phyloP scores from a whole-genome alignment of 345 rosid species.

The Hibiscus trionum region DNA sequence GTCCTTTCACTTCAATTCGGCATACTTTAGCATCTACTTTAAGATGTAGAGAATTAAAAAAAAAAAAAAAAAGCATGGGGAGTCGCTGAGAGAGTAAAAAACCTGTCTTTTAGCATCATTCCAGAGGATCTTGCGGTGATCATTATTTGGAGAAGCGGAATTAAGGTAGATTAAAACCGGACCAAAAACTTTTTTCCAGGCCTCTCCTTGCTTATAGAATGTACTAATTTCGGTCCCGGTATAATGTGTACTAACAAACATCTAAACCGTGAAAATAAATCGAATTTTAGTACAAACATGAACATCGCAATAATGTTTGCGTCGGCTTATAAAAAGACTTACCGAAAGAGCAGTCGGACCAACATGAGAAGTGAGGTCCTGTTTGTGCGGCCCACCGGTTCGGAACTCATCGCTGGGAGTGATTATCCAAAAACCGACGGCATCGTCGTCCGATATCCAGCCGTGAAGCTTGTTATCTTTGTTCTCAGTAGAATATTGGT shows the following conservation, averaged over 20 bases:
- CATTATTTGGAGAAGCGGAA: conserved; percentile 22
- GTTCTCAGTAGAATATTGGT: conserved; percentile 57
- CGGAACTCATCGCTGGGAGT: conserved; percentile 67
- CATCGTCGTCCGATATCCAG: conserved; percentile 41
- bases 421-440: conserved; percentile 84
- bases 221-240: conserved; percentile 55
- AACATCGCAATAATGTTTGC: neutral
- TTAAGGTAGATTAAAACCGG: conserved; percentile 73
- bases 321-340: conserved; percentile 2
- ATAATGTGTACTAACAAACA: conserved; percentile 85
- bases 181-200: conserved; percentile 84
- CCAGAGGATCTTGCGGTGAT: conserved; percentile 36
- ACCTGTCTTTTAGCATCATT: conserved; percentile 77
- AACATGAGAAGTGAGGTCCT: conserved; percentile 79
- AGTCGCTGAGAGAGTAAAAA: neutral
- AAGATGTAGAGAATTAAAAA: neutral
- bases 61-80: too few relatives aligned
- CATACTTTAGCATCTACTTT: too few relatives aligned
- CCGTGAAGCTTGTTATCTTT: conserved; percentile 63
- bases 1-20: too few relatives aligned
- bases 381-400: conserved; percentile 62
- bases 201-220: conserved; percentile 35
- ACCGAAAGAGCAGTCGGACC: conserved; percentile 68
- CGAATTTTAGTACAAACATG: neutral
- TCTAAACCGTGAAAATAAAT: conserved; percentile 28